phyloP scores from a whole-genome alignment of 495 filamentous ascomycete genomes.

The Penicillium ucsense region DNA sequence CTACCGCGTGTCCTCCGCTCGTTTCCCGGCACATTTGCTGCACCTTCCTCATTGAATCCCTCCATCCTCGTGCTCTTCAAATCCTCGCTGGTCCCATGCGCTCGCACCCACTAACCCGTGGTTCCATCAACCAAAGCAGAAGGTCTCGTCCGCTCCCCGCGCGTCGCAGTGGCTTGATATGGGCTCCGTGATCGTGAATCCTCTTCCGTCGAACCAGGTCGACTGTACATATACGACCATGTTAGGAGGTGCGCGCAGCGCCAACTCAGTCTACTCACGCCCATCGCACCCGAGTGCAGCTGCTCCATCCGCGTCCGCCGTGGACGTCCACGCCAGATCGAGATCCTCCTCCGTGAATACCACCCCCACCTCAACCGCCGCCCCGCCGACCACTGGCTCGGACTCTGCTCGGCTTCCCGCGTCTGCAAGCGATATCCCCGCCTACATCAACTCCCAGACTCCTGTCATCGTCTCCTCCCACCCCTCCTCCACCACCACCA shows the following conservation, averaged over 20 bases:
- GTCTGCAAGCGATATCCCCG: slow-evolving; percentile 30
- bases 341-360: slow-evolving; percentile 22
- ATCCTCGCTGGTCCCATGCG: neutral
- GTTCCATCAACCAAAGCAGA: neutral
- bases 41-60: no score
- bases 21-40: no score
- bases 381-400: slow-evolving; percentile 33
- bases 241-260: slow-evolving; percentile 38
- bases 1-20: no score
- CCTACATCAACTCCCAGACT: slow-evolving; percentile 30
- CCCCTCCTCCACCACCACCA: slow-evolving; percentile 17
- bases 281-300: slow-evolving; percentile 1
- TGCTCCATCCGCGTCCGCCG: neutral
- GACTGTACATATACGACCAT: slow-evolving; percentile 29
- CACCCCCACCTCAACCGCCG: slow-evolving; percentile 32
- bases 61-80: no score
- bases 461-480: slow-evolving; percentile 17
- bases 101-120: slow-evolving; percentile 9
- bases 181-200: slow-evolving; percentile 38
- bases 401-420: slow-evolving; percentile 27
- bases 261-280: slow-evolving; percentile 30
- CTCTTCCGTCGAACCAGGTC: slow-evolving; percentile 36
- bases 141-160: neutral
- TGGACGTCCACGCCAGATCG: slow-evolving; percentile 24
- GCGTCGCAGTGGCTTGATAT: slow-evolving; percentile 23